Evolutionary conservation across 768 basidiomycete species (phyloP).

Genomic region (Kwoniella botswanensis): DNA sequence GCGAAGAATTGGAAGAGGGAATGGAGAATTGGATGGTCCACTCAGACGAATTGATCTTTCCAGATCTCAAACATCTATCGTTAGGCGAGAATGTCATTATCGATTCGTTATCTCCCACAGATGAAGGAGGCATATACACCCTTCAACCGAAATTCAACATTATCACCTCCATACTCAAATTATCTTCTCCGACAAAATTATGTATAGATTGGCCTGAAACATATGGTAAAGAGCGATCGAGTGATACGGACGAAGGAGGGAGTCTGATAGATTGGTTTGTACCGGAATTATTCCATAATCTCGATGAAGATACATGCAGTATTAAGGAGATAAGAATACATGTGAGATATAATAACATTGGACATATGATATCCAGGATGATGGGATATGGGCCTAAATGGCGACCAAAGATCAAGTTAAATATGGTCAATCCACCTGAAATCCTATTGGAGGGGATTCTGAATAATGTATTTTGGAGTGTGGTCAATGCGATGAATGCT

Average conservation of each 20-base stretch:
- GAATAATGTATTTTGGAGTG: not conserved
- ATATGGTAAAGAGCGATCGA: not conserved
- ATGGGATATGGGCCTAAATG: not conserved
- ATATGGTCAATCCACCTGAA: not conserved
- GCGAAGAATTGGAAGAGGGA: not conserved
- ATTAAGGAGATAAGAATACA: not conserved
- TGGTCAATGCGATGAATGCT: not conserved
- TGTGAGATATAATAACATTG: not conserved
- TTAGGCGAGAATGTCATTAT: not conserved
- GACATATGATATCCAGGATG: not conserved
- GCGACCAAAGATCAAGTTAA: not conserved
- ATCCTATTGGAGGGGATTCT: not conserved
- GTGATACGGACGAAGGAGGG: not conserved
- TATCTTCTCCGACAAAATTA: not conserved
- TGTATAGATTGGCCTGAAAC: not conserved
- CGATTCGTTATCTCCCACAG: not conserved
- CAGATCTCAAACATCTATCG: not conserved
- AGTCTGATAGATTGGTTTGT: not conserved
- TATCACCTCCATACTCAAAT: not conserved
- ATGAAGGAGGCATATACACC: not conserved
- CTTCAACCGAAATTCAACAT: not conserved
- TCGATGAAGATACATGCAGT: not conserved
- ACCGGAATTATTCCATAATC: not conserved
- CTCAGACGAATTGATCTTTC: not conserved
- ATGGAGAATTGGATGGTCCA: not conserved